A percentile compares a stretch with the other conserved stretches of the same genome.
phyloP scores from a whole-genome alignment of 805 yeast genomes.

The Millerozyma acaciae region DNA sequence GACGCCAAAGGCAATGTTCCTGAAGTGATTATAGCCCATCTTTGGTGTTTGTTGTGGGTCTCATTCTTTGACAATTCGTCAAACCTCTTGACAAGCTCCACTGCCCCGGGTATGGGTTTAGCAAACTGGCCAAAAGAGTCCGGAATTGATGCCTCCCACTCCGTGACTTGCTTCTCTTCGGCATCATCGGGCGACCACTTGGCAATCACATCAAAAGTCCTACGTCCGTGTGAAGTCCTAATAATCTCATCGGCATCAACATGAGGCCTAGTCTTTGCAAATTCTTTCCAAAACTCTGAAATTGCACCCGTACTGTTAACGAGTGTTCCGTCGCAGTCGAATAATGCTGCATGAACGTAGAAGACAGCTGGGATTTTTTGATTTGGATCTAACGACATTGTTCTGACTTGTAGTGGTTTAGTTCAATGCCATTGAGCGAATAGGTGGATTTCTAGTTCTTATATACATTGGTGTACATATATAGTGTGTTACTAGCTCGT shows the following conservation, averaged over 20 bases:
- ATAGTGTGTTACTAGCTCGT: no score
- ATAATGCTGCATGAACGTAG: slow-evolving; percentile 26
- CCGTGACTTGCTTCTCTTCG: slow-evolving; percentile 22
- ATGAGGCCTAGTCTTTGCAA: slow-evolving; percentile 27
- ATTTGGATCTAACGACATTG: slow-evolving; percentile 2
- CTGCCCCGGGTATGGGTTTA: slow-evolving; percentile 27
- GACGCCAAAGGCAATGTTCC: slow-evolving; percentile 29
- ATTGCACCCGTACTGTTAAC: slow-evolving; percentile 30
- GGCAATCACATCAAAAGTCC: slow-evolving; percentile 28
- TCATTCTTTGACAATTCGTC: slow-evolving; percentile 18
- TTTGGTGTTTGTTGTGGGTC: slow-evolving; percentile 21
- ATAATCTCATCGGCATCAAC: slow-evolving; percentile 28
- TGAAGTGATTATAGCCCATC: slow-evolving; percentile 29
- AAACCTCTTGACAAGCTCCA: slow-evolving; percentile 23
- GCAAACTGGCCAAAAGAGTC: slow-evolving; percentile 26
- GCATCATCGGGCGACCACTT: slow-evolving; percentile 32
- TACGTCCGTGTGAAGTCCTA: slow-evolving; percentile 28
- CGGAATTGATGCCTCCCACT: slow-evolving; percentile 26
- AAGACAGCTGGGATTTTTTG: slow-evolving; percentile 22
- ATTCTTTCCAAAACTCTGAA: slow-evolving; percentile 28
- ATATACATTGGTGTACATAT: no score
- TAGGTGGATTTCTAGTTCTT: no score
- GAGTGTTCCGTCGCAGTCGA: slow-evolving; percentile 29
- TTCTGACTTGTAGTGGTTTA: no score
- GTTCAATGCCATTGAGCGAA: no score